These are phyloP conservation scores for Brassica balearica DNA, from an alignment of 441 rosid genomes.

Conservation along the genomic window DNA sequence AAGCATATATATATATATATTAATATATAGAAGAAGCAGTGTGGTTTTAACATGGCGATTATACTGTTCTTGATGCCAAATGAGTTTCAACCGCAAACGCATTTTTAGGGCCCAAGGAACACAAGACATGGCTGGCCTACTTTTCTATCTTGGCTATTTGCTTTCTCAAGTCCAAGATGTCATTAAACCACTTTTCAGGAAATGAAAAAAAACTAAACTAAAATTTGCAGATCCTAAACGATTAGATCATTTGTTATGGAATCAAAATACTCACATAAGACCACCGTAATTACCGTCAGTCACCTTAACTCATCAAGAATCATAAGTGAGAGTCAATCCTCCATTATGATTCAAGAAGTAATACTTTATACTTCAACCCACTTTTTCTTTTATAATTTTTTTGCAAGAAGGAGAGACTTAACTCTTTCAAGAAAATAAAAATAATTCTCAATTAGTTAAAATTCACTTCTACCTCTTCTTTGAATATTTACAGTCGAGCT, in stretches of 20 bases:
- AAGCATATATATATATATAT: too few relatives aligned
- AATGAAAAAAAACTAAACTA: neutral
- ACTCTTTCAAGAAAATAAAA: neutral
- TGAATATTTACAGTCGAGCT: neutral
- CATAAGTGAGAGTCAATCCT: neutral
- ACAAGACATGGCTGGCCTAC: neutral
- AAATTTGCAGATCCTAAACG: neutral
- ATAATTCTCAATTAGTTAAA: neutral
- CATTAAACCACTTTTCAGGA: neutral
- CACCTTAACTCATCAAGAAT: neutral
- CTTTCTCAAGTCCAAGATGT: neutral
- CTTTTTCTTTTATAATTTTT: neutral
- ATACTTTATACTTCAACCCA: neutral
- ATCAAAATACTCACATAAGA: neutral
- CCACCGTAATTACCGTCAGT: neutral
- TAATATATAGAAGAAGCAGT: neutral
- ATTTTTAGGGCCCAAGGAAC: neutral
- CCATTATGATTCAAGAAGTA: neutral
- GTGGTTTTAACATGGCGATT: conserved; percentile 6
- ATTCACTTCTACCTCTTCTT: neutral
- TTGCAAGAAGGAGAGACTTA: neutral
- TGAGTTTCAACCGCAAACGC: neutral
- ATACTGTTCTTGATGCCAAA: neutral
- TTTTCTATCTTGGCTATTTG: neutral
- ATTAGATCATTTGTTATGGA: neutral